Base-by-base conservation (phyloP, 176 grass and related monocot species). In the Echinochloa phyllopogon region DNA sequence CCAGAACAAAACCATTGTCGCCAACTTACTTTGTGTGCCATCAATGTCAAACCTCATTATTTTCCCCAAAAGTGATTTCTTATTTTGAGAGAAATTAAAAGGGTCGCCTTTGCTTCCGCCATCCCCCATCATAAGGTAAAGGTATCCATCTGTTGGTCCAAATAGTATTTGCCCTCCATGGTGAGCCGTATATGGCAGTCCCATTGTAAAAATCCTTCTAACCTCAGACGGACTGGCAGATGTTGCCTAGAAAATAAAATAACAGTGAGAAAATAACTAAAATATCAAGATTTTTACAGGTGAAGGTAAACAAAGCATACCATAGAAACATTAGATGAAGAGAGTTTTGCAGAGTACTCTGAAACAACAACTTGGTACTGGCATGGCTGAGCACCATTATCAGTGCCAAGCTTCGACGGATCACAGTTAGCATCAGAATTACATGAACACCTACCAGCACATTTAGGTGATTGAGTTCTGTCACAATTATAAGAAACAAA, bases 401-500 rank as follows among this genome's bases (percentile, higher is more conserved):
- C 83, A 17, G 86, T 33, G 0, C 89, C 87, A 1, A 95, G 93
- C 50, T 98, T 95, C 8, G 93, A 92, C 24, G 95, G 95, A 76
- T 98, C 93, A 82, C 95, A 98, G 60, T 29, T 88, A 85, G 91
- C 84, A 89, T 90, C 89, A 82, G 93, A 98, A 82, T 98, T 98
- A 78, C 95, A 95, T 48, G 93, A 91, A 82, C 95, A 98, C 82
- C 89, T 93, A 69, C 95, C 95, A 82, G 87, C 80, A 87, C 92
- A 94, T 72, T 65, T 92, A 42, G 87, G 79, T 0, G 87, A 89
- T 64, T 83, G 62, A 73, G 80, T 77, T 47, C 89, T 95, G 72
- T 98, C 96, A 77, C 96, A 98, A 6, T 94, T 95, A 39, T 98
- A 98, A 16, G 91, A 95, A 65, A 98, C 96, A 73, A 98, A 95